Conservation (phyloP, 2,329 filamentous ascomycete genomes). For the Penicillium oxalicum region DNA sequence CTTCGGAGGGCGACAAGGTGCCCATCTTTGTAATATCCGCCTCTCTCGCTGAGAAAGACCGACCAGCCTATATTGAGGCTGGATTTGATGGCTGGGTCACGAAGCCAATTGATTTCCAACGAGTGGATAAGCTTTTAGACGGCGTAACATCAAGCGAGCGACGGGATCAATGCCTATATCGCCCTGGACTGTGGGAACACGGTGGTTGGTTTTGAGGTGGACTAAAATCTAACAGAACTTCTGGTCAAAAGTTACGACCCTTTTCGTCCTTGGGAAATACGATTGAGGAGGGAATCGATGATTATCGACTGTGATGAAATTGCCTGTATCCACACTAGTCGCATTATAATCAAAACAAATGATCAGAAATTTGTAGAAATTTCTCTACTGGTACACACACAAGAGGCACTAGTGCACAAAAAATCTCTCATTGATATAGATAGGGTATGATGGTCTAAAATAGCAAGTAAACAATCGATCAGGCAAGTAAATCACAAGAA, state of each 20-base stretch:
- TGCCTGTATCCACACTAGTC: too few species aligned
- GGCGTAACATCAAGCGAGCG: slow-evolving; percentile 60
- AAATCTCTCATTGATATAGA: too few species aligned
- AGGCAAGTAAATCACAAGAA: background rate
- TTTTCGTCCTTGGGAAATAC: too few species aligned
- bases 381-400: too few species aligned
- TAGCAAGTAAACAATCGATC: background rate
- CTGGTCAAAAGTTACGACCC: background rate
- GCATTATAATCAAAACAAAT: too few species aligned
- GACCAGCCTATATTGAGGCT: slow-evolving; percentile 62
- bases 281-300: too few species aligned
- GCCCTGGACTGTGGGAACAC: slow-evolving; percentile 69
- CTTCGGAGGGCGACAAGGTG: slow-evolving; percentile 48
- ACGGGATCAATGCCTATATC: slow-evolving; percentile 60
- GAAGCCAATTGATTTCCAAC: slow-evolving; percentile 77
- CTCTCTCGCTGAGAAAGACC: slow-evolving; percentile 66
- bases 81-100: slow-evolving; percentile 92
- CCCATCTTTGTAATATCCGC: slow-evolving; percentile 86
- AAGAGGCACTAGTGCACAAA: too few species aligned
- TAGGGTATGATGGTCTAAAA: slow-evolving; percentile 8
- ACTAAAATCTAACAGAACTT: too few species aligned
- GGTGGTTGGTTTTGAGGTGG: slow-evolving; percentile 69
- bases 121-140: slow-evolving; percentile 61
- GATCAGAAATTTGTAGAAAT: too few species aligned
- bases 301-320: too few species aligned